Evolutionary conservation across 1,284 basidiomycete species (phyloP), one percentile per base, ranked within the genome.

Genomic region (Laetiporus sulphureus): DNA sequence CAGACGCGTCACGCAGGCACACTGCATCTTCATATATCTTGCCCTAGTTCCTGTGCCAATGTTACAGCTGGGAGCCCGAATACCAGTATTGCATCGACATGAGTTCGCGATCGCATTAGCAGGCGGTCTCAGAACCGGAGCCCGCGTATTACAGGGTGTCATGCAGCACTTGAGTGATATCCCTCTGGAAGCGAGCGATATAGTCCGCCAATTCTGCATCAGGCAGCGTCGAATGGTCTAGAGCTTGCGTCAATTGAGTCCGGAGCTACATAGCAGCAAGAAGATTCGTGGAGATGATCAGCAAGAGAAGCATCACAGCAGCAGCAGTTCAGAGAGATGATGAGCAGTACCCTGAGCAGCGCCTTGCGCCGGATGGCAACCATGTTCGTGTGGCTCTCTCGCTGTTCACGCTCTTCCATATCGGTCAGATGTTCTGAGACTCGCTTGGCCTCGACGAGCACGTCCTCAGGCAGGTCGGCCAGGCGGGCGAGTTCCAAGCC

Each of bases 401-500:
- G 72, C 49, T 78, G 66, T 47, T 76, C 67, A 42, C 67, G 69
- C 2, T 72, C 68, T 42, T 90, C 79, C 12, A 84, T 59, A 15
- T 73, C 72, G 3, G 71, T 66, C 5, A 95, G 71, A 15, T 66
- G 67, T 10, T 65, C 65, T 1, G 90, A 75, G 0, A 91, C 75
- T 42, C 76, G 66, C 44, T 64, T 71, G 5, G 75, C 83, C 56
- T 83, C 79, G 1, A 53, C 49, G 35, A 91, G 58, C 5, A 91
- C 77, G 34, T 83, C 73, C 0, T 60, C 50, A 0, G 92, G 91
- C 0, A 96, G 67, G 55, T 91, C 84, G 0, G 89, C 91, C 1
- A 93, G 72, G 35, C 77, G 75, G 12, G 91, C 91, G 19, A 94
- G 73, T 51, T 93, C 86, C 8, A 96, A 67, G 2, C 92, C 91